phyloP scores from a whole-genome alignment of 768 basidiomycete genomes.

The Macrolepiota dolichaula region DNA sequence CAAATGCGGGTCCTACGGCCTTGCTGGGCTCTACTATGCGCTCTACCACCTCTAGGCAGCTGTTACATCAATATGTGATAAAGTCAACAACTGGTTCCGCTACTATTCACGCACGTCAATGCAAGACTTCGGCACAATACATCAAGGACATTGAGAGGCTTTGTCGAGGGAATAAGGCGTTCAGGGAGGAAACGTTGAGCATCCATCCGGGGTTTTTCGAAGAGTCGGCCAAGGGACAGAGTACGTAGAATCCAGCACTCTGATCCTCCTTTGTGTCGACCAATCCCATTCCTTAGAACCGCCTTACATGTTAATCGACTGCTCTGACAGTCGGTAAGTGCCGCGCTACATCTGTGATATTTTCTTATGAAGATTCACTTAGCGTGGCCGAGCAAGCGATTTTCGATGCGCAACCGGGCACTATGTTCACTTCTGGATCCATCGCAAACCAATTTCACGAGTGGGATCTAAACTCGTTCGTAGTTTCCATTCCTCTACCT shows the following conservation, averaged over 20 bases:
- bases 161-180: conserved; percentile 11
- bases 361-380: not conserved
- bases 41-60: not conserved
- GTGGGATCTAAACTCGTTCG: conserved; percentile 25
- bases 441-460: conserved; percentile 31
- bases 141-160: conserved; percentile 16
- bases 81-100: not conserved
- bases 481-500: not conserved
- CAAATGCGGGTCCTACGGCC: not conserved
- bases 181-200: conserved; percentile 5
- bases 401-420: conserved; percentile 26
- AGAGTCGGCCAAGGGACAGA: conserved; percentile 17
- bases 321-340: conserved; percentile 25
- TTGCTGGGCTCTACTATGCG: not conserved
- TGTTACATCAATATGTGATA: not conserved
- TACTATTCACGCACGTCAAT: not conserved
- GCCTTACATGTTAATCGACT: conserved; percentile 30
- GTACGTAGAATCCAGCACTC: not conserved
- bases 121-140: conserved; percentile 13
- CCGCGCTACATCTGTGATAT: not conserved
- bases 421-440: conserved; percentile 30
- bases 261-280: not conserved
- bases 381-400: conserved; percentile 29
- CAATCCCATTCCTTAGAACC: conserved; percentile 17
- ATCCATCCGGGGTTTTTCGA: conserved; percentile 13